Evolutionary conservation across 495 filamentous ascomycete genomes (phyloP).

Genomic region (Extremus antarcticus): DNA sequence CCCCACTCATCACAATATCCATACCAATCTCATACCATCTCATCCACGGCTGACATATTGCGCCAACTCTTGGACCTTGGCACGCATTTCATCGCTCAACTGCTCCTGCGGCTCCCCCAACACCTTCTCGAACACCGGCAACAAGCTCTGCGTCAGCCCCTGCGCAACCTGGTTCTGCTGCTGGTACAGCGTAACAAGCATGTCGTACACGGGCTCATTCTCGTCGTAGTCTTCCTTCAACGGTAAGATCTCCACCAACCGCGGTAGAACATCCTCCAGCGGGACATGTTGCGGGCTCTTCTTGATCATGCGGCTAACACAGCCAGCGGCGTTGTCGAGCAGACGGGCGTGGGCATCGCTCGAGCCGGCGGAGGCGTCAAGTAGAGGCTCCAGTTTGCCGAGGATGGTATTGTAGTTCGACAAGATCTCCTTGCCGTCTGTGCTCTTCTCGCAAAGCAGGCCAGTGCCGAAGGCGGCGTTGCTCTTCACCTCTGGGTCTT

Average conservation of each 20-base stretch:
- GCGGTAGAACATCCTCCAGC: conserved; percentile 67
- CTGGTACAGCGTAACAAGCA: conserved; percentile 79
- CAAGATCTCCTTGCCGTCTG: conserved; percentile 56
- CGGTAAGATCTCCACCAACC: conserved; percentile 66
- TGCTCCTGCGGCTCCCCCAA: conserved; percentile 71
- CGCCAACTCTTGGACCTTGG: conserved; percentile 57
- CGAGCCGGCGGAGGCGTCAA: conserved; percentile 44
- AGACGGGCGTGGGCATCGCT: conserved; percentile 49
- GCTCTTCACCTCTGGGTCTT: conserved; percentile 84
- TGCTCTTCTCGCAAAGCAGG: conserved; percentile 68
- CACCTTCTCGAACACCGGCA: conserved; percentile 72
- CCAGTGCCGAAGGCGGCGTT: conserved; percentile 89
- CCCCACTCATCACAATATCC: no score
- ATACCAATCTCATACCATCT: no score
- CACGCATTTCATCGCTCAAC: conserved; percentile 67
- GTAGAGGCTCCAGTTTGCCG: conserved; percentile 68
- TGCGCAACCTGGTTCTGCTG: conserved; percentile 32
- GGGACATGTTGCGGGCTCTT: conserved; percentile 70
- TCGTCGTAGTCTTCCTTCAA: conserved; percentile 93
- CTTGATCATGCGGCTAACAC: conserved; percentile 83
- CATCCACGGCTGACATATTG: conserved; percentile 62
- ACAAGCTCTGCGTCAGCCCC: conserved; percentile 58
- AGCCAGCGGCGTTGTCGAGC: conserved; percentile 89
- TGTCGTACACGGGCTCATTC: conserved; percentile 83
- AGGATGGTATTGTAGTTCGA: conserved; percentile 68